Conservation (phyloP, 2,329 filamentous ascomycete species). For the Talaromyces verruculosus region DNA sequence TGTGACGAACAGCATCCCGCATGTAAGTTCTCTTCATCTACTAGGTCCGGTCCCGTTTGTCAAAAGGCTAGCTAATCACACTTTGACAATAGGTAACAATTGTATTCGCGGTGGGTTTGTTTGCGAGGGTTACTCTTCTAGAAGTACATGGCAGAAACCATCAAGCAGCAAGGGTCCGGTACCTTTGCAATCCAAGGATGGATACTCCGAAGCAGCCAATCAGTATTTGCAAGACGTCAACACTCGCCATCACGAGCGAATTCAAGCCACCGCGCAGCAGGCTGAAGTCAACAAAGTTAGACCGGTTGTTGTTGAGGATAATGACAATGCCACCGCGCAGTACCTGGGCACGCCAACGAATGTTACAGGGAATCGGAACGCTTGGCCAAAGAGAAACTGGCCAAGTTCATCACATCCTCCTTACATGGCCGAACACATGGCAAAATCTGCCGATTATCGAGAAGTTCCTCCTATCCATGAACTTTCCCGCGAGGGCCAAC, state of each 20-base stretch:
- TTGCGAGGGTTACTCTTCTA: conserved; percentile 85
- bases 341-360: conserved; percentile 45
- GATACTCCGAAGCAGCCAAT: conserved; percentile 42
- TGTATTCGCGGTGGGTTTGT: conserved; percentile 86
- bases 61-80: conserved; percentile 20
- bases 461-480: conserved; percentile 44
- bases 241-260: conserved; percentile 42
- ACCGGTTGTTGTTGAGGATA: conserved; percentile 50
- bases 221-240: conserved; percentile 42
- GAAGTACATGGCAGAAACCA: conserved; percentile 75
- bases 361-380: conserved; percentile 33
- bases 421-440: conserved; percentile 40
- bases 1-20: conserved; percentile 92
- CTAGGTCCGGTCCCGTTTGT: not conserved
- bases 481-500: conserved; percentile 38
- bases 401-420: conserved; percentile 37
- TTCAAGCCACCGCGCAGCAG: conserved; percentile 34
- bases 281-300: conserved; percentile 49
- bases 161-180: conserved; percentile 67
- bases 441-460: conserved; percentile 41
- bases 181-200: conserved; percentile 81
- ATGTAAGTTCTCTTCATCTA: conserved; percentile 60
- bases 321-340: conserved; percentile 38
- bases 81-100: conserved; percentile 66
- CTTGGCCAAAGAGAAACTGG: conserved; percentile 46